Base-by-base conservation (phyloP, 2,329 filamentous ascomycete genomes). In the Aspergillus pseudoglaucus region DNA sequence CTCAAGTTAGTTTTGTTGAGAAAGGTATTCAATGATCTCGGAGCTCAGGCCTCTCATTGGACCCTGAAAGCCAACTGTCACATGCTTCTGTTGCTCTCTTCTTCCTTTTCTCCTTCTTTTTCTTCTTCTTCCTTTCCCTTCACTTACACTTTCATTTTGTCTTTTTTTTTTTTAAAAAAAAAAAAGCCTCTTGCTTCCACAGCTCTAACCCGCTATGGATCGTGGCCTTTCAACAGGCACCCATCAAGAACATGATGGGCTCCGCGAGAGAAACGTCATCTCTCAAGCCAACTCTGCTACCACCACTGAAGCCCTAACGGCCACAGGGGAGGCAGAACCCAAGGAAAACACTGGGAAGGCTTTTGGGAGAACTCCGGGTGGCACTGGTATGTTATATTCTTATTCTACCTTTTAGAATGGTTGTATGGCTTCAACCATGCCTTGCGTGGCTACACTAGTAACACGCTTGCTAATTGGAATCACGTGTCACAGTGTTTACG, bases 291-390 rank as follows among this genome's bases (percentile, higher is more conserved):
- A 70, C 50, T 75, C 75, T 49, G 71, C 73, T 55, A 66, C 71
- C 47, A 75, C 77, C 27, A 61, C 74, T 48, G 69, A 75, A 54
- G 71, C 76, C 51, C 56, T 69, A 14, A 56, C 56, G 42, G 57
- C 59, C 47, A 53, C 58, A 12, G 64, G 57, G 41, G 62, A 65
- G 47, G 42, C 56, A 50, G 74, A 77, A 58, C 70, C 74, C 46
- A 69, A 68, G 47, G 66, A 72, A 56, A 74, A 75, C 53, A 60
- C 71, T 53, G 83, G 82, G 66, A 91, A 88, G 75, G 95, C 90
- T 0, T 95, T 87, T 75, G 91, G 91, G 47, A 84, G 90, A 55
- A 96, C 91, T 12, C 88, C 88, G 25, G 87, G 90, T 71, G 91
- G 91, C 61, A 94, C 82, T 71, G 83, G 91, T 96, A 79, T 70